Evolutionary conservation across 2,329 filamentous ascomycete species (phyloP), one percentile per base, ranked within the genome.

Genomic region (Dactylonectria macrodidyma): DNA sequence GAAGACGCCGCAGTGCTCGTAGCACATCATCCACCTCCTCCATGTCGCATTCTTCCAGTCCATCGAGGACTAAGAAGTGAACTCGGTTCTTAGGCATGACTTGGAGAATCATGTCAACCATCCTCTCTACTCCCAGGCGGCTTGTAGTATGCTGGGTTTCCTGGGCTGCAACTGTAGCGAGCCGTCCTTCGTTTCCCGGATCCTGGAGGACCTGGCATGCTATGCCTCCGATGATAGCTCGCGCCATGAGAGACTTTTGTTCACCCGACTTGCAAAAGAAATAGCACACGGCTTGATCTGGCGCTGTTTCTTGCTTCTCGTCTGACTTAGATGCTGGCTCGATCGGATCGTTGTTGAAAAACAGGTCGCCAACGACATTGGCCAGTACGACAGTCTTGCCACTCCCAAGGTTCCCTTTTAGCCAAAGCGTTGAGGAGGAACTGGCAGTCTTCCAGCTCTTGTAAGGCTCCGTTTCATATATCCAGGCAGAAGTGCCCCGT

Each of bases 321-420:
- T 19, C 19, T 19, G 19, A 19, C 19, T 19, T 19, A 19, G 19
- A 19, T 19, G 19, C 19, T 19, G 19, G 19, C 19, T 19, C 19
- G 19, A 19, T 19, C 19, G 19, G 19, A 19, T 19, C 19, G 19
- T 48, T 10, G 16, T 55, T 33, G 6, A 22, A 38, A 22, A 41
- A 19, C n/a, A 60, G 19, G 33, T 60, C 47, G 3, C 19, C 47
- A 14, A 60, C 58, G 12, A 50, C 10, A 19, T 50, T 51, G 4
- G 58, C 58, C 58, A 60, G 38, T 2, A 38, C 30, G 19, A 60
- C 58, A 7, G 58, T 60, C 30, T 60, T 60, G 9, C 58, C 46
- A 6, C 46, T 51, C 11, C 58, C 58, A 2, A 60, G 19, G 14
- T 16, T 60, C 14, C 58, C 46, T 5, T 7, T 60, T 3, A 60